Percentiles rank a stretch among this genome's conserved stretches.
Evolutionary conservation across 2,329 filamentous ascomycete genomes (phyloP).

Genomic region (Beauveria varroae): DNA sequence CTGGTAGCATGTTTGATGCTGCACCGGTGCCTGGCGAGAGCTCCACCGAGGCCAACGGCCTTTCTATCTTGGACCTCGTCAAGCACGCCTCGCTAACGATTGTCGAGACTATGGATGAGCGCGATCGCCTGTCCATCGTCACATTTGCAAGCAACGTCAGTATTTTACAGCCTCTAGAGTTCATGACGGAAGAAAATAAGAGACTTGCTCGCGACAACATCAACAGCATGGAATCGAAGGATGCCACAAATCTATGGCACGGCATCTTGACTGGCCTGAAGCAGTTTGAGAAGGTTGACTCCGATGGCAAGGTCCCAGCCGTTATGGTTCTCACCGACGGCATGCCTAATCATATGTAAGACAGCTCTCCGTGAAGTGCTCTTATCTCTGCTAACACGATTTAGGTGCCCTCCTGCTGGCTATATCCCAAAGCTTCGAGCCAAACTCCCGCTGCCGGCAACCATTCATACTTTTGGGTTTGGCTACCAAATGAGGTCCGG

Average conservation of each 20-base stretch:
- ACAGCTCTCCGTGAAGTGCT: not conserved
- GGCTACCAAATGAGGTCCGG: slow-evolving; percentile 32
- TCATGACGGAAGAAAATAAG: slow-evolving; percentile 43
- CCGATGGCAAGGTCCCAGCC: slow-evolving; percentile 35
- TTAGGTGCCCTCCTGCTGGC: slow-evolving; percentile 40
- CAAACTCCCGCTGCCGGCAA: slow-evolving; percentile 32
- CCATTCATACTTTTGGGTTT: slow-evolving; percentile 32
- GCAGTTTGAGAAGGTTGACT: slow-evolving; percentile 31
- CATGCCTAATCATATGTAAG: slow-evolving; percentile 44
- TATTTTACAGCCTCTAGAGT: slow-evolving; percentile 37
- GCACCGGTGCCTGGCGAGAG: slow-evolving; percentile 41
- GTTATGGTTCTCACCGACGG: slow-evolving; percentile 50
- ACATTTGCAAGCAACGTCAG: slow-evolving; percentile 39
- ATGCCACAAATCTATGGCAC: slow-evolving; percentile 50
- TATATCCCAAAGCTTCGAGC: slow-evolving; percentile 47
- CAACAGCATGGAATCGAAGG: slow-evolving; percentile 28
- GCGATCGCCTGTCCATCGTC: slow-evolving; percentile 51
- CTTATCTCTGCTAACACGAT: not conserved
- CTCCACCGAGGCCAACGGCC: slow-evolving; percentile 39
- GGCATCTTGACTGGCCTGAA: slow-evolving; percentile 44
- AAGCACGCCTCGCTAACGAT: slow-evolving; percentile 55
- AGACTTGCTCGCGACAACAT: slow-evolving; percentile 33
- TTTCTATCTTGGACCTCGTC: slow-evolving; percentile 50
- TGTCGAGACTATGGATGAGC: slow-evolving; percentile 45
- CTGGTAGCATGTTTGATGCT: slow-evolving; percentile 43